Percentiles rank a stretch among this genome's conserved stretches.
These are phyloP conservation scores for Ophiostoma himal-ulmi DNA, from an alignment of 2,329 filamentous ascomycete species.

Conservation along the genomic window DNA sequence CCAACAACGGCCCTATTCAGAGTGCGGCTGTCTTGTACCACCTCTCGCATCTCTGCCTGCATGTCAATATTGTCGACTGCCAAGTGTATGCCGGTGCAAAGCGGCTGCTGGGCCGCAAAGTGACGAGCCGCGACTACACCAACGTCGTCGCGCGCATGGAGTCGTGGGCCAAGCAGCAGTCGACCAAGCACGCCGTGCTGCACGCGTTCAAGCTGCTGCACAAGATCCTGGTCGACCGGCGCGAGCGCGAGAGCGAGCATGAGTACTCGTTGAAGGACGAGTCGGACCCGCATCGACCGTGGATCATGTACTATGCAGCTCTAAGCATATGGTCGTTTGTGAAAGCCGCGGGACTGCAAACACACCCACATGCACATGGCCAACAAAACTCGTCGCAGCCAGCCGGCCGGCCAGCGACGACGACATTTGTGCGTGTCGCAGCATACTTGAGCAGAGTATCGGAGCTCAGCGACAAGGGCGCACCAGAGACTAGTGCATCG, in stretches of 20 bases:
- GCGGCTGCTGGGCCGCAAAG: conserved; percentile 64
- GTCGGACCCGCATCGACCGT: conserved; percentile 75
- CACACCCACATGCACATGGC: too few relatives aligned
- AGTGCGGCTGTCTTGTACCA: conserved; percentile 77
- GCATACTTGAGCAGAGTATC: conserved; percentile 58
- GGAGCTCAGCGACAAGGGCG: conserved; percentile 62
- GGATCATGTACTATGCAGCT: conserved; percentile 84
- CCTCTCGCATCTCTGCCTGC: conserved; percentile 80
- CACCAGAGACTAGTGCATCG: neutral
- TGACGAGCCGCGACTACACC: conserved; percentile 68
- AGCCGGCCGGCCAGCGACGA: neutral
- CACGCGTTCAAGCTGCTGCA: conserved; percentile 78
- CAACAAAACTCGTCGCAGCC: neutral
- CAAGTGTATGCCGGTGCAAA: conserved; percentile 81
- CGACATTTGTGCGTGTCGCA: conserved; percentile 31
- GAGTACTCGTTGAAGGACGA: conserved; percentile 71
- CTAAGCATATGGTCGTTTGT: conserved; percentile 86
- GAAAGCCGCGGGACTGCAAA: conserved; percentile 57
- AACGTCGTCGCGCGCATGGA: conserved; percentile 71
- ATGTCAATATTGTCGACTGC: conserved; percentile 82
- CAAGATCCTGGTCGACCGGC: conserved; percentile 60
- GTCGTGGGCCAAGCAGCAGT: conserved; percentile 67
- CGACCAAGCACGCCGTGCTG: conserved; percentile 74
- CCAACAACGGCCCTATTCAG: conserved; percentile 59
- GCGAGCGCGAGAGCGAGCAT: conserved; percentile 26